Percentiles rank a stretch among this genome's conserved stretches.
Conservation (phyloP, 1,284 basidiomycete genomes). For the Ganoderma sp. region DNA sequence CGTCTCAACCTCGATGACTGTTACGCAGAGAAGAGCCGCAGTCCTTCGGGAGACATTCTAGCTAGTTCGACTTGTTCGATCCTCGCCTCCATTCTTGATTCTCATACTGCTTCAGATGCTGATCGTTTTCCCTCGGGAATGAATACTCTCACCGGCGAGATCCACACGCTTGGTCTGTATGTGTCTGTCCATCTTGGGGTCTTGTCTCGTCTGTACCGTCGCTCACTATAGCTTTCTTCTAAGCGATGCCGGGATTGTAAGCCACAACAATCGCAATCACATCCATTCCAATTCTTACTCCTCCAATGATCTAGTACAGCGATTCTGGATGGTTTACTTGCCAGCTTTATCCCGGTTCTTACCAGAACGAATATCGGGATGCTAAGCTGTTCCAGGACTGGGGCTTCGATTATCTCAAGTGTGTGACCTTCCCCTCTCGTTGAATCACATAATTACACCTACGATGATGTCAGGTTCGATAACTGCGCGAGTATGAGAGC, state of each 20-base stretch:
- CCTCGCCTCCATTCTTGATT: not conserved
- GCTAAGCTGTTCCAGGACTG: conserved; percentile 53
- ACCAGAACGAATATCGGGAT: conserved; percentile 53
- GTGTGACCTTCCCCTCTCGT: conserved; percentile 3
- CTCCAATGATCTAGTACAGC: conserved; percentile 46
- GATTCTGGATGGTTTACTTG: conserved; percentile 62
- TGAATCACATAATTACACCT: not conserved
- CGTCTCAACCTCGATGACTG: conserved; percentile 50
- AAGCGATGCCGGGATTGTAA: conserved; percentile 45
- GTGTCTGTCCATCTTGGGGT: conserved; percentile 30
- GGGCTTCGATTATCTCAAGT: conserved; percentile 62
- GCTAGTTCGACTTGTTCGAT: conserved; percentile 35
- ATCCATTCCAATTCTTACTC: no score
- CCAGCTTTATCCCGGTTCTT: conserved; percentile 57
- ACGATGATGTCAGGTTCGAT: conserved; percentile 45
- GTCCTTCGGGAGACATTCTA: conserved; percentile 40
- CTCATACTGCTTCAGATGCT: conserved; percentile 33
- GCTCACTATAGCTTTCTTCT: not conserved
- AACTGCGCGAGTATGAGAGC: conserved; percentile 52
- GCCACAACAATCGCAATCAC: not conserved
- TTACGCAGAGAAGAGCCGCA: conserved; percentile 46
- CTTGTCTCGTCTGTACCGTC: not conserved
- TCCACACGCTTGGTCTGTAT: conserved; percentile 55
- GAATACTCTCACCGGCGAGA: conserved; percentile 50
- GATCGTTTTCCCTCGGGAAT: conserved; percentile 50